phyloP scores from a whole-genome alignment of 257 asterid genomes.

The Petrea volubilis region DNA sequence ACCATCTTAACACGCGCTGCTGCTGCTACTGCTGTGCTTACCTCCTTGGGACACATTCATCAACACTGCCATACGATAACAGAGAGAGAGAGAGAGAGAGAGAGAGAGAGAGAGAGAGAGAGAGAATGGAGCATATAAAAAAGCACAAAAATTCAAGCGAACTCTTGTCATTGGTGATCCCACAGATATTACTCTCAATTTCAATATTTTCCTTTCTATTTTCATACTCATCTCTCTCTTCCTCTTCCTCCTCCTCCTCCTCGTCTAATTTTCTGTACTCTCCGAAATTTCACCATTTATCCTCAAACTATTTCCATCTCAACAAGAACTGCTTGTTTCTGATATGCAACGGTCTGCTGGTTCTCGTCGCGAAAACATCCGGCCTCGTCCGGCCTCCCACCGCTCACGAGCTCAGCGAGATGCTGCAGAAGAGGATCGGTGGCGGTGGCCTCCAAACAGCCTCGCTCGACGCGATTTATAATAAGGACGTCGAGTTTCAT shows the following conservation, averaged over 20 bases:
- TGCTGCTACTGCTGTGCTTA: no score
- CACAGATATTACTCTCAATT: constrained; percentile 45
- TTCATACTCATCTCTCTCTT: constrained; percentile 29
- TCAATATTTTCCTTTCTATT: constrained; percentile 47
- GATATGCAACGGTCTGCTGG: constrained; percentile 61
- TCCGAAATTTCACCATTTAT: constrained; percentile 26
- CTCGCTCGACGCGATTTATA: neutral
- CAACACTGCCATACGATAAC: neutral
- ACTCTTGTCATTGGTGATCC: constrained; percentile 21
- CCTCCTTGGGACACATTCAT: neutral
- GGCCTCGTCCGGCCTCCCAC: constrained; percentile 26
- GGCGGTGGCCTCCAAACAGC: neutral
- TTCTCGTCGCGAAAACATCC: constrained; percentile 50
- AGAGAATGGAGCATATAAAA: neutral
- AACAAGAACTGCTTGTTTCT: constrained; percentile 61
- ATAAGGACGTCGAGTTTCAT: neutral
- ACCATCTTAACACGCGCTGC: neutral
- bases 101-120: neutral
- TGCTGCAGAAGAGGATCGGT: constrained; percentile 4
- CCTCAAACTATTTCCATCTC: constrained; percentile 27
- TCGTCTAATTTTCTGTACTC: neutral
- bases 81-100: neutral
- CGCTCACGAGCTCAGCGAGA: constrained; percentile 10
- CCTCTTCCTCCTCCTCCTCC: neutral
- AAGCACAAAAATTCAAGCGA: neutral